Evolutionary conservation across 345 rosid genomes (phyloP), one percentile per base, ranked within the genome.

Genomic region (Camelina sativa): DNA sequence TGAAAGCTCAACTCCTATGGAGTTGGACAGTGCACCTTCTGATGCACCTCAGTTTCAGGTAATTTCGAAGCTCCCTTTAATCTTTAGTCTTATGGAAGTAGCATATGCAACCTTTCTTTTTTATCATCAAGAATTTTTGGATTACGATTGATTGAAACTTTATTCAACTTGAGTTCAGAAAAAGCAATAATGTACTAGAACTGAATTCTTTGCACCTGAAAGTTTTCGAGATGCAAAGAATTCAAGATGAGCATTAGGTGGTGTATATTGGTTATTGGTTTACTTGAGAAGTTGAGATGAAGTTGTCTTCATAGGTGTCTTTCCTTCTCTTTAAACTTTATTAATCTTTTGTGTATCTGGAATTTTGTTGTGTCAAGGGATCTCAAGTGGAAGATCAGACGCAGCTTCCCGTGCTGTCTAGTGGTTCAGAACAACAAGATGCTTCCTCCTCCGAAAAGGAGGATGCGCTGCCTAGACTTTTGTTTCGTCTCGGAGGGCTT

Each of bases 401-500:
- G 28, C 74, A 51, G 60, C 77, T 82, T 77, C 62, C 83, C 16
- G 84, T 47, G 58, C 34, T 47, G 57, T 75, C 69, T 71, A 16
- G 23, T 51, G 62, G 70, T 62, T 38, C 52, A 59, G 73, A 50
- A 53, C 63, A 72, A 52, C 69, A 73, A 20, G n/a, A 62, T 80
- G 47, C 80, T 56, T 41, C 76, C 68, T 57, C 69, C 6, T 80
- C 86, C 77, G 69, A 72, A 70, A 52, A 28, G 70, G 86, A 73
- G 40, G 78, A 67, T 74, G 65, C 65, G 56, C 67, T 62, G 9
- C 79, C 86, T 11, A 86, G 83, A 63, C 84, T 94, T 75, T 59
- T 75, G 72, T 84, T 94, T 83, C 87, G 80, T 79, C 81, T 94
- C 28, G 93, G 82, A 48, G 98, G 95, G 23, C 74, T 79, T 76